Base-by-base conservation (phyloP, 164 flowering plant genomes). In the Platanus orientalis region DNA sequence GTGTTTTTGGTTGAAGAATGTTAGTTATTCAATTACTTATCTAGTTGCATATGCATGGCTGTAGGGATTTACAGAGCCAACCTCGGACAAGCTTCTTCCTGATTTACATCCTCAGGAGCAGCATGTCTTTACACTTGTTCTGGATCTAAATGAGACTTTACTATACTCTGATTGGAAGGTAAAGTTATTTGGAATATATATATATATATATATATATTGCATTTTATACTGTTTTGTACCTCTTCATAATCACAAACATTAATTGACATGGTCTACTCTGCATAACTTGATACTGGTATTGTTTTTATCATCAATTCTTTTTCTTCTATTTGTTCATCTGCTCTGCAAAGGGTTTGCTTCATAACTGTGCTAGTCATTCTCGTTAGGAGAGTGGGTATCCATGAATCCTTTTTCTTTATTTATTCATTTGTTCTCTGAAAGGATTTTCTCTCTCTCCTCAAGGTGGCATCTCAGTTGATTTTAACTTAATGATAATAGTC, bases 51-150 rank as follows among this genome's bases (percentile, higher is more conserved):
- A 27, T 55, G 30, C 61, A 36, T 59, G 29, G n/a, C 28, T 58
- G 12, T 67, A 93, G 98, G 92, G 80, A 39, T 93, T 83, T 71
- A 83, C 96, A 30, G 97, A 93, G 47, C 98, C 98, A 62, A 69
- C 79, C 21, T 81, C 98, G 61, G 98, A 93, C 55, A 90, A 88
- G 84, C 95, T 93, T 71, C 98, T 93, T 57, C 97, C 97, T 40
- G 97, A 93, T 80, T 75, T 93, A 80, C 84, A 70, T 69, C 98
- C 97, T n/a, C 24, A 63, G 59, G 97, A 89, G 67, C 90, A 85
- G 48, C 84, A 83, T 72, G 90, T 84, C 19, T 86, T 87, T 71
- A 93, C 98, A 28, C 87, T 93, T 69, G 98, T 93, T 65, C 73
- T 93, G 21, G 97, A 93, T 83, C 77, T 93, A n/a, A 84, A 86